Base-by-base conservation (phyloP, 2,329 filamentous ascomycete genomes). In the Penicillium sp. region DNA sequence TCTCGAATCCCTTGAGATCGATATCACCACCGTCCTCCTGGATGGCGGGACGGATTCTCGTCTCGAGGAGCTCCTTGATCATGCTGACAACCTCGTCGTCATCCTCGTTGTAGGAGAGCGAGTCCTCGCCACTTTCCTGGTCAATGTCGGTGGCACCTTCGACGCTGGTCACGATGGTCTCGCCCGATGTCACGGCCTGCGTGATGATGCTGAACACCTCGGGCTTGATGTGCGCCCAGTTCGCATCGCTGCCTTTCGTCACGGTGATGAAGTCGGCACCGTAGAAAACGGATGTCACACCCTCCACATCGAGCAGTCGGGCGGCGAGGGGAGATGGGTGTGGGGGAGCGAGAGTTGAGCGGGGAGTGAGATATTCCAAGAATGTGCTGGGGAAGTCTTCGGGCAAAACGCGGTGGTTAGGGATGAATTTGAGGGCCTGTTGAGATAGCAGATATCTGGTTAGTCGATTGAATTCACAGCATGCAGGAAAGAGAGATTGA, bases 1-100 rank as follows among this genome's bases (percentile, higher is more conserved):
- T 83, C 62, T 92, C 83, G 67, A 97, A 97, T 1, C 93, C 93
- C 16, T 90, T 82, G 72, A 93, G 95, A 73, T 99, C 94, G 67
- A 99, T 97, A 72, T 99, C 94, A 43, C 94, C 94, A 45, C 94
- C 94, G 64, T 99, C 94, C 72, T 97, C 94, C 73, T 97, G 94
- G 59, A 99, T 99, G 1, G 93, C 90, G 0, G 94, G 94, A 41
- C 94, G 83, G 68, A 99, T 96, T 58, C 94, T 83, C 24, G 94
- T 99, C 75, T 99, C 94, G 34, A 99, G 81, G 31, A 99, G 79
- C 77, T 99, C 94, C 78, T 97, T 96, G 77, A 99, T 97, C 94
- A 97, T 97, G 55, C 91, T 89, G 8, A 99, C 88, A 10, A 97
- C 90, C 75, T 99, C 94, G 62, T 87, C 88, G 71, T 99, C 94